Evolutionary conservation across 176 grass and related monocot genomes (phyloP).

Genomic region (Dendrocalamus sinicus): DNA sequence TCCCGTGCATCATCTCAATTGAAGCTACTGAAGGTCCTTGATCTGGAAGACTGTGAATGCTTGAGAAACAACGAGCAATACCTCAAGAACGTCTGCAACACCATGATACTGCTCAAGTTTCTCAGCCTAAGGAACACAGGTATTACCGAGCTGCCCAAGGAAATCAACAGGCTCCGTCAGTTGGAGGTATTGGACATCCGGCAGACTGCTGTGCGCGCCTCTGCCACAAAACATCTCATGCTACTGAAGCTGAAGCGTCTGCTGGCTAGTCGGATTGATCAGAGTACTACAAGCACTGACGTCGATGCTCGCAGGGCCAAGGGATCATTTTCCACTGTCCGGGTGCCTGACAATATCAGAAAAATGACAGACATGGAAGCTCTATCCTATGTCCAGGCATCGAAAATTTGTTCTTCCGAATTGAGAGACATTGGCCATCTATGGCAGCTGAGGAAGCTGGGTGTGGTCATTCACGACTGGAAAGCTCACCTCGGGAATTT

Average conservation of each 20-base stretch:
- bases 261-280: no score
- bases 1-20: conserved; percentile 11
- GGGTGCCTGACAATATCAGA: no score
- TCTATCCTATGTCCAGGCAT: not conserved
- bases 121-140: no score
- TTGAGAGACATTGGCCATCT: not conserved
- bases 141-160: no score
- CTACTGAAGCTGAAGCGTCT: no score
- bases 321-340: no score
- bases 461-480: not conserved
- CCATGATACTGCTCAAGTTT: not conserved
- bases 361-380: not conserved
- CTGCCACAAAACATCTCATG: no score
- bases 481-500: not conserved
- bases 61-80: not conserved
- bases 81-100: not conserved
- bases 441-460: not conserved
- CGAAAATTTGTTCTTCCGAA: not conserved
- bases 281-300: no score
- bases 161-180: no score
- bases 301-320: no score
- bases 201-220: no score
- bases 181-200: no score
- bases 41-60: not conserved
- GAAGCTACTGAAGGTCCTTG: not conserved